Base-by-base conservation (phyloP, 208 protist species). In the Tritrichomonas musculus region DNA sequence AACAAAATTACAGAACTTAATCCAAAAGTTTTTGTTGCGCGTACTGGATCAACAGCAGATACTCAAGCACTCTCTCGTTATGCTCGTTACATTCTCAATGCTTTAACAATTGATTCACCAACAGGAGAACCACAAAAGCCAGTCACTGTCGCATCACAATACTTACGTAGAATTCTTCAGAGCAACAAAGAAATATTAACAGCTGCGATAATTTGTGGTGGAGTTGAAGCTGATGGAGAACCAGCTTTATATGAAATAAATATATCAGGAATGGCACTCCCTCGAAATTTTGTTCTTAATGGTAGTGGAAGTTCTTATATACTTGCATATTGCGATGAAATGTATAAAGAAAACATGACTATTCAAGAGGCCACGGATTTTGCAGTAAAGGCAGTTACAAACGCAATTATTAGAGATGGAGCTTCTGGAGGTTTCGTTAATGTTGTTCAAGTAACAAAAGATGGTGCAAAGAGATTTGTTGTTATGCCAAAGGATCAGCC, bases 1-100 rank as follows among this genome's bases (percentile, higher is more conserved):
- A 69, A 92, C 50, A 92, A 92, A 69, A 92, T 92, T 55, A 69
- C 88, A 73, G 20, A 69, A 92, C 41, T 92, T 27, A 44, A 0
- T 22, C 39, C 50, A 64, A 44, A 92, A 49, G 55, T 92, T 50
- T 92, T 57, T 64, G 88, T 36, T 13, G 36, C 41, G 17, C 57
- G 55, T 39, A 47, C n/a, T 50, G 88, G 88, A 11, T 30, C 13
- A 5, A 44, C 88, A 36, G 36, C 88, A 30, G 55, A 92, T 36
- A 92, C 88, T 25, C 55, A 92, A 72, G 50, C 55, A 30, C 33
- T 92, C 9, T 50, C 55, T 36, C 14, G 44, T 50, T 69, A 22
- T 64, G 50, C 22, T 33, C n/a, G 44, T 41, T 73, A 92, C 33
- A 57, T 47, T 72, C 53, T 72, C 9, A 64, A 92, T 20, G 14